Evolutionary conservation across 257 asterid genomes (phyloP).

Genomic region (Primulina tabacum): DNA sequence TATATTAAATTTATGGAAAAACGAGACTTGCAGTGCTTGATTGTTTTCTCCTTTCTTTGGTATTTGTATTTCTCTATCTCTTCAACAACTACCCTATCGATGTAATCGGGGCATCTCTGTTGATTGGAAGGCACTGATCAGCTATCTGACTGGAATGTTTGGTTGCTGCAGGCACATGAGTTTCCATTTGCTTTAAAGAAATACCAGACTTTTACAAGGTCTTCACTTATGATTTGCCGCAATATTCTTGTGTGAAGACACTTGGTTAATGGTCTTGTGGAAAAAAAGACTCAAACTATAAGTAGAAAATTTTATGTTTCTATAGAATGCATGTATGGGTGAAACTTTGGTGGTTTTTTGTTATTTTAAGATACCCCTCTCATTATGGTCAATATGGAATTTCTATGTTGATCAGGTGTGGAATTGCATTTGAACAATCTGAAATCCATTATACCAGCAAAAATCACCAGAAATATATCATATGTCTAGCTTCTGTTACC

Average conservation of each 20-base stretch:
- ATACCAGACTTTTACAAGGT: slow-evolving; percentile 72
- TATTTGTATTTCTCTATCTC: slow-evolving; percentile 15
- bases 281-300: slow-evolving; percentile 26
- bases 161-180: slow-evolving; percentile 99
- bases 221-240: slow-evolving; percentile 46
- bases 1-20: slow-evolving; percentile 9
- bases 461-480: not conserved
- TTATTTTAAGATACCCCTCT: not conserved
- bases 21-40: slow-evolving; percentile 8
- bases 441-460: not conserved
- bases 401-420: not conserved
- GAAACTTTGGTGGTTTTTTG: not conserved
- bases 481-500: not conserved
- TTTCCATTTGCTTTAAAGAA: slow-evolving; percentile 80
- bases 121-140: slow-evolving; percentile 39
- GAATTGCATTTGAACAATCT: not conserved
- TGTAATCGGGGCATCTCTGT: slow-evolving; percentile 23
- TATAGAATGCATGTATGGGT: not conserved
- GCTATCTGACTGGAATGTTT: slow-evolving; percentile 82
- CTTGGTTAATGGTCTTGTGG: slow-evolving; percentile 24
- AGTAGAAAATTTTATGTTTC: slow-evolving; percentile 8
- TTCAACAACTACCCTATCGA: slow-evolving; percentile 20
- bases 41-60: slow-evolving; percentile 24
- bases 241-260: slow-evolving; percentile 33
- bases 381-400: no score